Percentiles rank a stretch among this genome's conserved stretches.
phyloP scores from a whole-genome alignment of 192 early-diverging fungal species.

The Kappamyces sp. region DNA sequence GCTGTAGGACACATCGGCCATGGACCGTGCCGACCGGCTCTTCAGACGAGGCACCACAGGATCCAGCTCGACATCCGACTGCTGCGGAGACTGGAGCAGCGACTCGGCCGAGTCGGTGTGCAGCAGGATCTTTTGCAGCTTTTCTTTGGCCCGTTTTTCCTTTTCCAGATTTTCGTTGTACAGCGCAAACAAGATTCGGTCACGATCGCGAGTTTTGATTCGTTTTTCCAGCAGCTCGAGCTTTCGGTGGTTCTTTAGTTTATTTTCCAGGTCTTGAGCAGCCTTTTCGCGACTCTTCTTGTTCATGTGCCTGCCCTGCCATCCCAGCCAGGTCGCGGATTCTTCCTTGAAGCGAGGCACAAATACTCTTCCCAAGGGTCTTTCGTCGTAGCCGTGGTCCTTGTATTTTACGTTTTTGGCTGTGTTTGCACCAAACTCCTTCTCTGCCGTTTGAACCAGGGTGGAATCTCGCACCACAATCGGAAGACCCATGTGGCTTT shows the following conservation, averaged over 20 bases:
- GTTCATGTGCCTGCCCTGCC: neutral
- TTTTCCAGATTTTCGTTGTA: neutral
- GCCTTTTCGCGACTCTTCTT: conserved; percentile 6
- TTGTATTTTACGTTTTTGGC: neutral
- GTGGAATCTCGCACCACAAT: no score
- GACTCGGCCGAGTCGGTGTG: no score
- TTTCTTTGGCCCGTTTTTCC: no score
- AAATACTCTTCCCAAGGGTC: neutral
- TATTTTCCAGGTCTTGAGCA: neutral
- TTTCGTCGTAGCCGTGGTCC: neutral
- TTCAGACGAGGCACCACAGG: no score
- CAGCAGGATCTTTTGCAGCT: no score
- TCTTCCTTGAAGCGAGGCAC: neutral
- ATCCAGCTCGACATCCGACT: no score
- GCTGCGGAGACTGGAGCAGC: no score
- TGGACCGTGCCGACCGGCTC: no score
- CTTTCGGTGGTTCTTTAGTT: neutral
- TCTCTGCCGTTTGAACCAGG: no score
- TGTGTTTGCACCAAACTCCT: neutral
- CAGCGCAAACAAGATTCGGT: neutral
- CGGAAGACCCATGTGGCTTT: no score
- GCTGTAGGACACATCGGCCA: no score
- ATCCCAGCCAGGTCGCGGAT: neutral
- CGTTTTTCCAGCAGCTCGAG: conserved; percentile 8
- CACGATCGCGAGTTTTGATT: conserved; percentile 2